phyloP scores from a whole-genome alignment of 768 basidiomycete genomes.

The Lanmaoa rubissima region DNA sequence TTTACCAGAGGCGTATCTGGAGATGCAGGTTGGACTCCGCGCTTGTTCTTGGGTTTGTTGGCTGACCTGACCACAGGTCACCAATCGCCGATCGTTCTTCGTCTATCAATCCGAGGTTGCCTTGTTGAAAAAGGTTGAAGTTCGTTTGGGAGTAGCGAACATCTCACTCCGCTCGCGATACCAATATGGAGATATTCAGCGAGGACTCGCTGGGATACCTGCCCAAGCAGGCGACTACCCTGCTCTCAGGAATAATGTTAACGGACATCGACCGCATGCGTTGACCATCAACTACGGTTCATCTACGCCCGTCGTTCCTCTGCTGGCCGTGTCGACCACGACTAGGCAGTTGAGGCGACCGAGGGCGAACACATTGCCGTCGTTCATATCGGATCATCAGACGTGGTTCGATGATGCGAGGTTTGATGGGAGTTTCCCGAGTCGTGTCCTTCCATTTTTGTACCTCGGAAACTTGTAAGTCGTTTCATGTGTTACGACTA shows the following conservation, averaged over 20 bases:
- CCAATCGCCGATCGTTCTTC: slow-evolving; percentile 81
- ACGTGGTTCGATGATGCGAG: slow-evolving; percentile 93
- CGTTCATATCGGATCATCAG: slow-evolving; percentile 69
- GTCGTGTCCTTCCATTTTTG: slow-evolving; percentile 86
- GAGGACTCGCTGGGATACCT: slow-evolving; percentile 12
- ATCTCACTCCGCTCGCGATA: slow-evolving; percentile 24
- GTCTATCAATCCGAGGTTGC: slow-evolving; percentile 83
- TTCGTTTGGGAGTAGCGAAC: slow-evolving; percentile 34
- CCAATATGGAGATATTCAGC: slow-evolving; percentile 22
- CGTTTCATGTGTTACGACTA: not conserved
- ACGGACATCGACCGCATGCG: slow-evolving; percentile 24
- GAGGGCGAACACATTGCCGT: slow-evolving; percentile 68
- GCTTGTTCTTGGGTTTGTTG: not conserved
- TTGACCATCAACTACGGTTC: slow-evolving; percentile 21
- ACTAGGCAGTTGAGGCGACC: slow-evolving; percentile 44
- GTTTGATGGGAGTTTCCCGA: slow-evolving; percentile 96
- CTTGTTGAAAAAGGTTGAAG: slow-evolving; percentile 70
- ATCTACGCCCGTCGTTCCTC: slow-evolving; percentile 6
- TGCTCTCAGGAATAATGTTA: slow-evolving; percentile 7
- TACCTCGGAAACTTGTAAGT: slow-evolving; percentile 94
- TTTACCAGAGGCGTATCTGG: slow-evolving; percentile 89
- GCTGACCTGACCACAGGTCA: slow-evolving; percentile 37
- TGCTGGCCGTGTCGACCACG: slow-evolving; percentile 10
- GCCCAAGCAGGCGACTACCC: slow-evolving; percentile 8
- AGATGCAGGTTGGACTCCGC: slow-evolving; percentile 57